Percentiles rank a stretch among this genome's conserved stretches.
These are phyloP conservation scores for Helicocarpus griseus DNA, from an alignment of 2,329 filamentous ascomycete species.

Conservation along the genomic window DNA sequence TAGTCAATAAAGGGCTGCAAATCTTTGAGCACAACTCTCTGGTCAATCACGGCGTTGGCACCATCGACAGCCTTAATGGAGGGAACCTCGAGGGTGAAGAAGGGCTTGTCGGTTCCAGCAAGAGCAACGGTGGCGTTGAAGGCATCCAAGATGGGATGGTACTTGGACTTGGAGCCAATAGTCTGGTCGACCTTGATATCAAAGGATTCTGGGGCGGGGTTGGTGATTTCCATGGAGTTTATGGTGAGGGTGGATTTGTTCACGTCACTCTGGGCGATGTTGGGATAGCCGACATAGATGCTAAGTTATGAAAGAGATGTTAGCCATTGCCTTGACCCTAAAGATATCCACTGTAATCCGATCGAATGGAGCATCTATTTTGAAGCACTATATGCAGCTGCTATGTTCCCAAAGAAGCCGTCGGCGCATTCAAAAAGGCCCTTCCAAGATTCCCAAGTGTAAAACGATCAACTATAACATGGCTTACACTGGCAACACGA, in stretches of 20 bases:
- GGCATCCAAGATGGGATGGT: constrained; percentile 44
- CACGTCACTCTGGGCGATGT: constrained; percentile 47
- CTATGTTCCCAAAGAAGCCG: too few relatives aligned
- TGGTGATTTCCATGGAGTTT: constrained; percentile 40
- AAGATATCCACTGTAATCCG: too few relatives aligned
- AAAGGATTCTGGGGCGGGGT: constrained; percentile 41
- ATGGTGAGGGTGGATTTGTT: constrained; percentile 43
- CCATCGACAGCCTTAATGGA: constrained; percentile 34
- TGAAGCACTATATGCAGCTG: too few relatives aligned
- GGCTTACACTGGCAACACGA: constrained; percentile 48
- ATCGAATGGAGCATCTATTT: too few relatives aligned
- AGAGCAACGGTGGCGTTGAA: constrained; percentile 46
- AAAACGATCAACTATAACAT: not conserved
- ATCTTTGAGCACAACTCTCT: constrained; percentile 36
- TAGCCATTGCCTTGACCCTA: not conserved
- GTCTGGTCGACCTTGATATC: constrained; percentile 40
- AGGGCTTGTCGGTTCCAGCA: constrained; percentile 30
- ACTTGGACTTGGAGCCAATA: constrained; percentile 40
- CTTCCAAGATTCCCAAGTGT: too few relatives aligned
- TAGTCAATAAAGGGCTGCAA: constrained; percentile 41
- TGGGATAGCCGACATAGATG: constrained; percentile 50
- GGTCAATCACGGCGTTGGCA: constrained; percentile 32
- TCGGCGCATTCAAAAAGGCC: too few relatives aligned
- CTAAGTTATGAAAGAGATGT: constrained; percentile 32
- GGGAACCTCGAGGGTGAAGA: constrained; percentile 40